Conservation (phyloP, 768 basidiomycete genomes). For the Tubosaeta sp. region DNA sequence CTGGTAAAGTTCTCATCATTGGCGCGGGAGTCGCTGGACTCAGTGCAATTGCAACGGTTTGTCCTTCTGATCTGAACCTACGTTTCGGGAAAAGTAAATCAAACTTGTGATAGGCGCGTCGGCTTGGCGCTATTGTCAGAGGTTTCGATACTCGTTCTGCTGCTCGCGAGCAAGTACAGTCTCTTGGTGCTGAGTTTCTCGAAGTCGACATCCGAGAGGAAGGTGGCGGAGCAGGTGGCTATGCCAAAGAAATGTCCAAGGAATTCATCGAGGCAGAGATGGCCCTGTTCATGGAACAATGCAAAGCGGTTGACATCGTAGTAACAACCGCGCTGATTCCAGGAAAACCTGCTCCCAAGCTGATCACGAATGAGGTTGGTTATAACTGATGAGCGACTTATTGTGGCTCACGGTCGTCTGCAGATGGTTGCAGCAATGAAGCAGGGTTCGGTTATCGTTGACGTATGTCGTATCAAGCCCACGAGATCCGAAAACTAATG, state of each 20-base stretch:
- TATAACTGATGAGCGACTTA: background rate
- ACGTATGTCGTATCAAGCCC: constrained; percentile 32
- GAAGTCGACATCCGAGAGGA: constrained; percentile 79
- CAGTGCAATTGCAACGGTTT: constrained; percentile 80
- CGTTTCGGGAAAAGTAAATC: background rate
- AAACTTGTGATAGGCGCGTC: constrained; percentile 51
- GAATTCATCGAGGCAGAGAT: constrained; percentile 87
- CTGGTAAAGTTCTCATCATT: constrained; percentile 82
- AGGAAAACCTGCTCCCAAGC: constrained; percentile 79
- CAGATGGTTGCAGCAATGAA: constrained; percentile 88
- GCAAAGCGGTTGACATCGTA: constrained; percentile 85
- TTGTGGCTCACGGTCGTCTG: constrained; percentile 7
- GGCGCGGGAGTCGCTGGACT: constrained; percentile 88
- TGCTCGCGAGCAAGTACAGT: constrained; percentile 85
- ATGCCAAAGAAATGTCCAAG: constrained; percentile 88
- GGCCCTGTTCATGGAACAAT: constrained; percentile 84
- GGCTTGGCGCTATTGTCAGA: constrained; percentile 84
- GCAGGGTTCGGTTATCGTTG: constrained; percentile 85
- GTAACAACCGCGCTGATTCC: constrained; percentile 87
- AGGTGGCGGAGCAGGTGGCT: constrained; percentile 78
- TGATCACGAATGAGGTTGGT: constrained; percentile 66
- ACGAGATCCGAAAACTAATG: constrained; percentile 11
- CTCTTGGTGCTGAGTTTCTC: constrained; percentile 86
- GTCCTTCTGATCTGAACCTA: constrained; percentile 11
- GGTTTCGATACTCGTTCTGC: constrained; percentile 85